Conservation (phyloP, 2,329 filamentous ascomycete genomes). For the Paecilomyces sp. region DNA sequence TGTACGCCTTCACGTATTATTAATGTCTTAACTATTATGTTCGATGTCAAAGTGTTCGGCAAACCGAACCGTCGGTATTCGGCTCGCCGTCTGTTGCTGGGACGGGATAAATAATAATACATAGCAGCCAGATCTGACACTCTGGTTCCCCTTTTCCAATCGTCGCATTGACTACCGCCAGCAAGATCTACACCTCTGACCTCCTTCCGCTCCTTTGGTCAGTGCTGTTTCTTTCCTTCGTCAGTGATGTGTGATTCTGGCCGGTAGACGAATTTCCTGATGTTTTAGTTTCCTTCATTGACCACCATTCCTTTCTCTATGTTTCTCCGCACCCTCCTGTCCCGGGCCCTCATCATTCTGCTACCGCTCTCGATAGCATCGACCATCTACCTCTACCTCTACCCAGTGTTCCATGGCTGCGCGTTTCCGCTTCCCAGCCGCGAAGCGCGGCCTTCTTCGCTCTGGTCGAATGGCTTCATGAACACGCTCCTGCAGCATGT, state of each 20-base stretch:
- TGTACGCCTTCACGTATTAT: background rate
- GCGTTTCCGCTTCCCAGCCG: constrained; percentile 57
- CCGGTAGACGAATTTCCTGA: background rate
- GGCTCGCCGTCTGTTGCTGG: background rate
- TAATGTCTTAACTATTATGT: no score
- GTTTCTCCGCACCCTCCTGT: constrained; percentile 42
- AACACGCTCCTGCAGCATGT: constrained; percentile 33
- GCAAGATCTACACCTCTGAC: background rate
- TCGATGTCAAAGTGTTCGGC: background rate
- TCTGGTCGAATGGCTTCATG: constrained; percentile 15
- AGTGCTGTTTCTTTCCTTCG: background rate
- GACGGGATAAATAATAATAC: background rate
- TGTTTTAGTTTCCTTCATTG: background rate
- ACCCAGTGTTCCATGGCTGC: constrained; percentile 73
- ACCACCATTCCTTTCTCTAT: constrained; percentile 30
- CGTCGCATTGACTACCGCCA: background rate
- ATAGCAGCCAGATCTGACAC: background rate
- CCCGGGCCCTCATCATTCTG: constrained; percentile 42
- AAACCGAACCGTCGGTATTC: background rate
- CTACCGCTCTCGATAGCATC: constrained; percentile 62
- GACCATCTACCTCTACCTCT: constrained; percentile 78
- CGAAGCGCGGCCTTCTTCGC: background rate
- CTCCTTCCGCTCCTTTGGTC: background rate
- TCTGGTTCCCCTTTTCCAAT: background rate
- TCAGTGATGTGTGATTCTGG: background rate